Evolutionary conservation across 2,329 filamentous ascomycete species (phyloP).

Genomic region (Sarocladiaceae sp.): DNA sequence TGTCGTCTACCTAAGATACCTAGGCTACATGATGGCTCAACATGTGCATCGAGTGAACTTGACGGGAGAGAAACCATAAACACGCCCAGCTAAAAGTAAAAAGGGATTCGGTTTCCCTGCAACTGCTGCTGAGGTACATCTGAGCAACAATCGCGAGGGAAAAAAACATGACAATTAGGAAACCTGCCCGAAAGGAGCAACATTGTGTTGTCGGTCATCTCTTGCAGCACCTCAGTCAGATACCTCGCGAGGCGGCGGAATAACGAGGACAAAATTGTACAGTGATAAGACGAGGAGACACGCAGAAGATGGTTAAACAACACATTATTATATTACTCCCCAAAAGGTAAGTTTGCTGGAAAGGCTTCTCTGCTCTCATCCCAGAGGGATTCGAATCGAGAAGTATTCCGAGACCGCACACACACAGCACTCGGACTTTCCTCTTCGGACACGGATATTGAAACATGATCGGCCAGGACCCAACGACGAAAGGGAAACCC

Average conservation of each 20-base stretch:
- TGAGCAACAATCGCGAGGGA: neutral
- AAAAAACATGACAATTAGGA: too few relatives aligned
- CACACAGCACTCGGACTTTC: constrained; percentile 4
- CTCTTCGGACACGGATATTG: too few relatives aligned
- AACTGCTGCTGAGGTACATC: neutral
- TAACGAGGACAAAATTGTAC: too few relatives aligned
- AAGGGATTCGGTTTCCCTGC: constrained; percentile 4
- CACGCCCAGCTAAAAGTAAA: constrained; percentile 22
- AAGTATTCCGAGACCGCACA: constrained; percentile 8
- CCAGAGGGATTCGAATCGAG: too few relatives aligned
- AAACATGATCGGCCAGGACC: too few relatives aligned
- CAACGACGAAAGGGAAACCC: neutral
- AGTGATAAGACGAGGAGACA: neutral
- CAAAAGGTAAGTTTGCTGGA: constrained; percentile 2
- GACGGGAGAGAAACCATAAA: constrained; percentile 32
- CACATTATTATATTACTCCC: constrained; percentile 7
- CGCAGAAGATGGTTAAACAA: constrained; percentile 1
- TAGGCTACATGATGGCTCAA: constrained; percentile 18
- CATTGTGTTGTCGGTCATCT: too few relatives aligned
- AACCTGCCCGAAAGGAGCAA: too few relatives aligned
- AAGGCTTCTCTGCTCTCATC: too few relatives aligned
- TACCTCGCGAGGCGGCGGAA: neutral
- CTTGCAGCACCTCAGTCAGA: neutral
- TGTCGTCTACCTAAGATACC: constrained; percentile 15
- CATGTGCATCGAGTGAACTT: constrained; percentile 13